These are phyloP conservation scores for Halteria grandinella DNA, from an alignment of 73 alveolate genomes.

Conservation along the genomic window DNA sequence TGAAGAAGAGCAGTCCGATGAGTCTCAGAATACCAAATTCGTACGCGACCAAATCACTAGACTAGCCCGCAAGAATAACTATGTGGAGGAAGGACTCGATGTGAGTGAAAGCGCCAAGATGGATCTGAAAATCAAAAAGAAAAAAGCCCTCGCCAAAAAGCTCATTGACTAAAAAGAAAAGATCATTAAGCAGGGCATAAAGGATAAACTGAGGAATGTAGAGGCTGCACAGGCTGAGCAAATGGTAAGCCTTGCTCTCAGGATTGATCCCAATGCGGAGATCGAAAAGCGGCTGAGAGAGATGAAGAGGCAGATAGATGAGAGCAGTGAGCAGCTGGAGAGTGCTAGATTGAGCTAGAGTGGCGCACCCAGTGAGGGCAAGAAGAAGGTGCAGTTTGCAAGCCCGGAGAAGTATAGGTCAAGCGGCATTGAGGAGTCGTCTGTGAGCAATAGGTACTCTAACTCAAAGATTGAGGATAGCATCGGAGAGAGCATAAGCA, in stretches of 20 bases:
- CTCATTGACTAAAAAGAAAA: slow-evolving; percentile 30
- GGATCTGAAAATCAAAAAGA: slow-evolving; percentile 17
- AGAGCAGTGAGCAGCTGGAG: slow-evolving; percentile 16
- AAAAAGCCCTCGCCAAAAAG: slow-evolving; percentile 9
- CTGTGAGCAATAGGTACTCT: neutral
- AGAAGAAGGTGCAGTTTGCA: slow-evolving; percentile 32
- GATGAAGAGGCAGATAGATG: slow-evolving; percentile 12
- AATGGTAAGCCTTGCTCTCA: slow-evolving; percentile 31
- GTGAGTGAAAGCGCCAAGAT: no score
- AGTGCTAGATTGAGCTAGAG: slow-evolving; percentile 46
- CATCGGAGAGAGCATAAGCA: slow-evolving; percentile 36
- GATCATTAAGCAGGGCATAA: slow-evolving; percentile 41
- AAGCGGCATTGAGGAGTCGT: neutral
- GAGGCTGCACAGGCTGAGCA: slow-evolving; percentile 10
- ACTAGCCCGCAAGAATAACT: neutral
- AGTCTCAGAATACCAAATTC: no score
- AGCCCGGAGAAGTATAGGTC: slow-evolving; percentile 38
- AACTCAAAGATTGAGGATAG: slow-evolving; percentile 18
- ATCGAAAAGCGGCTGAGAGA: slow-evolving; percentile 21
- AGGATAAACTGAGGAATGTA: slow-evolving; percentile 11
- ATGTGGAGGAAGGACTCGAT: neutral
- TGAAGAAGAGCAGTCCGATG: no score
- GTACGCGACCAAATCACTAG: no score
- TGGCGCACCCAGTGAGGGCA: slow-evolving; percentile 25
- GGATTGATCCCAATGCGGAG: slow-evolving; percentile 10